A percentile compares a stretch with the other conserved stretches of the same genome.
phyloP scores from a whole-genome alignment of 768 basidiomycete species.

The Mrakia gelida region DNA sequence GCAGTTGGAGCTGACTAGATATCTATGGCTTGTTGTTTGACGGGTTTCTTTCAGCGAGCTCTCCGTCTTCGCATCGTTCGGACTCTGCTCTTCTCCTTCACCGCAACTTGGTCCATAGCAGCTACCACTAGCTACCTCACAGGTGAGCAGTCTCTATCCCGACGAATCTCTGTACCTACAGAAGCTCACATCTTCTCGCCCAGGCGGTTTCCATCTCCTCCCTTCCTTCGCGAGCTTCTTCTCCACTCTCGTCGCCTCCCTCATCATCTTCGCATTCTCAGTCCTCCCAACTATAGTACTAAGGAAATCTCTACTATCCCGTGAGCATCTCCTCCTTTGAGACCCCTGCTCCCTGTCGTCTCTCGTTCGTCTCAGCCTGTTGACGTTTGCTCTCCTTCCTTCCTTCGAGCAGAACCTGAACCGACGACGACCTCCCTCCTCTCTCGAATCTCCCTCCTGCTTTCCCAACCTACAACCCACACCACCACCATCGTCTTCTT shows the following conservation, averaged over 20 bases:
- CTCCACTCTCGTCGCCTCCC: slow-evolving; percentile 10
- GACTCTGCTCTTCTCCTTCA: slow-evolving; percentile 20
- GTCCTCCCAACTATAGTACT: slow-evolving; percentile 31
- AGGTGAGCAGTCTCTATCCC: background rate
- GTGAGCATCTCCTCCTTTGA: background rate
- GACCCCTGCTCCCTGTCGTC: no score
- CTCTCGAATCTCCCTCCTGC: slow-evolving; percentile 7
- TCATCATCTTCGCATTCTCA: slow-evolving; percentile 15
- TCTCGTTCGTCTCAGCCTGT: no score
- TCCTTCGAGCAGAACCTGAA: slow-evolving; percentile 12
- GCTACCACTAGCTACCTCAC: background rate
- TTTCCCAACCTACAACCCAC: slow-evolving; percentile 4
- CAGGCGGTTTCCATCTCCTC: slow-evolving; percentile 15
- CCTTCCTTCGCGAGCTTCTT: slow-evolving; percentile 20
- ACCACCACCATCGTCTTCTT: slow-evolving; percentile 24
- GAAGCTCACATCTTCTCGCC: background rate
- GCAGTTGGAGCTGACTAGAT: background rate
- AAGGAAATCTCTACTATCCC: slow-evolving; percentile 27
- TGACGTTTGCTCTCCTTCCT: background rate
- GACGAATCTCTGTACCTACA: background rate
- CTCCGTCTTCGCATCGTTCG: slow-evolving; percentile 20
- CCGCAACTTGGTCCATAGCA: background rate
- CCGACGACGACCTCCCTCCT: background rate
- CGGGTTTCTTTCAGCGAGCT: slow-evolving; percentile 23
- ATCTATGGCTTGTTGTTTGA: background rate